Base-by-base conservation (phyloP, 2,329 filamentous ascomycete genomes). In the Aspergillus hortae region DNA sequence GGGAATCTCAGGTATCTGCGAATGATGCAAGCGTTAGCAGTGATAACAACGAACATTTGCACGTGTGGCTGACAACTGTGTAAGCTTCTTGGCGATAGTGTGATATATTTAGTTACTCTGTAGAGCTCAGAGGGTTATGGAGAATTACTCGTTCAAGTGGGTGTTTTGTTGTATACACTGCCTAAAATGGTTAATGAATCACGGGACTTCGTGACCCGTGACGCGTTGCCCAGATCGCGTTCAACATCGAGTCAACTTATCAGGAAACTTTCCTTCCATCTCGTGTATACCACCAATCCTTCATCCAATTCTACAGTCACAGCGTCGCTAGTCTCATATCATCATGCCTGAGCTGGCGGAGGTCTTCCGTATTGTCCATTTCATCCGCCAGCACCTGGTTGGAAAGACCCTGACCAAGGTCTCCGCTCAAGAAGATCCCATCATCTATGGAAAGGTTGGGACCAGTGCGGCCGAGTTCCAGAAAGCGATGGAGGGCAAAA, bases 401-500 rank as follows among this genome's bases (percentile, higher is more conserved):
- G 90, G 90, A 51, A 94, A 90, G 74, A 88, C 80, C 9, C 86
- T 99, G 55, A 75, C 80, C 44, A 82, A 80, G 38, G 87, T 89
- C 49, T 77, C 81, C 21, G 87, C 89, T 11, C 80, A 86, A 56
- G 86, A 96, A 63, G 92, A 99, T 74, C 76, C 78, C 61, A 92
- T 88, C 66, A 81, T 99, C 5, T 99, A 92, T 71, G 91, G 92
- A 61, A 96, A 97, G 72, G 91, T 85, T 17, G 91, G 92, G 27
- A 95, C 89, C 0, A 89, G 82, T 15, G 89, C 87, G 0, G 71
- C 82, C 0, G 87, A 86, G 27, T 91, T 99, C 56, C 78, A 89
- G 61, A 80, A 83, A 49, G 85, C 87, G 1, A 77, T 96, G 65
- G 80, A 80, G 3, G 90, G 90, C 4, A 92, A 88, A 64, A 90